Evolutionary conservation across 345 rosid genomes (phyloP), one percentile per base, ranked within the genome.

Genomic region (Microcos paniculata): DNA sequence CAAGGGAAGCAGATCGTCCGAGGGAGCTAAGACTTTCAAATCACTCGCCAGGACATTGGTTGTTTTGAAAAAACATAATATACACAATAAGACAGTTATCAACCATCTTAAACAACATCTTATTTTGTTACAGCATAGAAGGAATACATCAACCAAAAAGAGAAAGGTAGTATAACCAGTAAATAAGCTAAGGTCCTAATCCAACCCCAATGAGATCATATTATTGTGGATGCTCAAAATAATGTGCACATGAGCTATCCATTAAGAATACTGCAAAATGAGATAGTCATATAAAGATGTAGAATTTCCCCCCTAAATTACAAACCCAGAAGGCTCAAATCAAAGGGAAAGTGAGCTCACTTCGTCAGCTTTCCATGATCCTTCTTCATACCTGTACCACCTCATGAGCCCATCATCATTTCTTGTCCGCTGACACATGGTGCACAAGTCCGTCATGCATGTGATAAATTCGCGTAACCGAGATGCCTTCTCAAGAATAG

Each of bases 351-450:
- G 90, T 75, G 92, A 89, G 55, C 78, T 70, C 16, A 80, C 87
- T 83, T 91, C 97, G 65, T 94, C 97, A 4, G 73, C 82, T 76
- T 92, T 92, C 98, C 98, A 92, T 40, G 85, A 80, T 59, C 90
- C 94, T 84, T 91, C 90, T 69, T 92, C 95, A 18, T 92, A 94
- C 85, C 76, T 89, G 69, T 94, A 87, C 98, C 98, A 92, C 76
- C 94, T 87, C 90, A 94, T 81, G 18, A 90, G 79, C 79, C 98
- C 98, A 80, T 90, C 95, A 35, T 94, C 97, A 16, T 8, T 80
- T 75, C 56, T 85, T 2, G 93, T 88, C 75, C 90, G 80, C 68
- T 90, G 88, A 79, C 97, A 94, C 98, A 94, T 88, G 66, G 72
- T 73, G 43, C 94, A 92, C 3, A 86, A 79, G 55, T 83, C 83